Evolutionary conservation across 352 stramenopile species (phyloP), one percentile per base, ranked within the genome.

Genomic region (Plasmopara muralis): DNA sequence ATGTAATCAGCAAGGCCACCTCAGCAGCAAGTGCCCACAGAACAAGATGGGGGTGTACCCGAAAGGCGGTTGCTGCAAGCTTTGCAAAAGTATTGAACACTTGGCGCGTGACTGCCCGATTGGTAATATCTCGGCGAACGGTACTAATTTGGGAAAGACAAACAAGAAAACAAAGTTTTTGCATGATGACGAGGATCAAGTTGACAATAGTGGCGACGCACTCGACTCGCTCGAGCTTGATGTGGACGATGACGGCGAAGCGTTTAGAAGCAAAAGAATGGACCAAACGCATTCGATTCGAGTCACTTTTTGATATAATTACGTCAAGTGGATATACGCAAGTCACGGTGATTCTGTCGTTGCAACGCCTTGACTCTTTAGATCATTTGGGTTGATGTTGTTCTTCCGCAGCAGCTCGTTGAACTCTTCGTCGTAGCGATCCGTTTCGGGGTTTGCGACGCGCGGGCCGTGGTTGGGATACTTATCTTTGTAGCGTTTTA

Each of bases 31-130:
- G 62, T 96, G 87, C 50, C 79, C 83, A 37, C 62, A 94, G 65
- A 94, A 88, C 43, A 87, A 70, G 45, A 92, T 85, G 38, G 85
- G 85, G 50, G 85, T 95, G 43, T 95, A 95, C 66, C 85, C 85
- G 40, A 91, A 87, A 49, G 87, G 87, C 50, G 87, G 87, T 35
- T 89, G 83, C 66, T 96, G 87, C 55, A 94, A 95, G 60, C 55
- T 96, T 25, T 93, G 82, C 62, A 81, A 85, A 63, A 89, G 77
- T 55, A 66, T 89, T 38, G 62, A 77, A 40, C 87, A 96, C 67
- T 60, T 96, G 53, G 86, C 81, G 41, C 76, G 77, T 40, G 74
- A 95, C 64, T 96, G 87, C 39, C 85, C 85, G 1, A 63, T 83
- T 5, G 72, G 62, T 38, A 87, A 80, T 55, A 87, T 90, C 59